Percentiles rank a stretch among this genome's conserved stretches.
These are phyloP conservation scores for Brettanomyces bruxellensis DNA, from an alignment of 805 yeast genomes.

Conservation along the genomic window DNA sequence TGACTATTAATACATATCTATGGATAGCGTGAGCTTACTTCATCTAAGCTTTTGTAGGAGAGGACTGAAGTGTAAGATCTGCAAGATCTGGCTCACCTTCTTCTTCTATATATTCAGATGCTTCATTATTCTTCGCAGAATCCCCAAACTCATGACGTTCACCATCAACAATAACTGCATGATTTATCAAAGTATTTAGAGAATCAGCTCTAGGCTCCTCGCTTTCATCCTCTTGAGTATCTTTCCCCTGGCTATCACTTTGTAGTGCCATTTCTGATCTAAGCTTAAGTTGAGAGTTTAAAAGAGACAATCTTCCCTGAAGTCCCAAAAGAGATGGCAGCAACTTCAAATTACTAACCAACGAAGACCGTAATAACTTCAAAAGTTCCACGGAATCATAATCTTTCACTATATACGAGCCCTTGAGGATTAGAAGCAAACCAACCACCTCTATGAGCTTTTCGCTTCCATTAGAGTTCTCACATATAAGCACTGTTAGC, in stretches of 20 bases:
- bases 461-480: conserved; percentile 12
- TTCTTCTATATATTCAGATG: too few relatives aligned
- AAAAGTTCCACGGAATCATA: conserved; percentile 45
- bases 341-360: conserved; percentile 45
- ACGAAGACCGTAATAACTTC: conserved; percentile 46
- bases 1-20: neutral
- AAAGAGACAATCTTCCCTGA: conserved; percentile 77
- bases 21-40: too few relatives aligned
- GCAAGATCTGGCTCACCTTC: neutral
- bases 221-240: conserved; percentile 25
- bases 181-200: conserved; percentile 4
- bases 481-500: conserved; percentile 38
- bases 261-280: conserved; percentile 40
- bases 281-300: conserved; percentile 65
- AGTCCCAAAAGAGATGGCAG: conserved; percentile 66
- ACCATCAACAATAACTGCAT: conserved; percentile 20
- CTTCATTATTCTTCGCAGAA: conserved; percentile 2
- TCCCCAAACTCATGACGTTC: conserved; percentile 16
- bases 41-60: neutral
- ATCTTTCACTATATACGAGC: conserved; percentile 49
- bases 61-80: neutral
- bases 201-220: conserved; percentile 19
- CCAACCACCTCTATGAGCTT: conserved; percentile 54
- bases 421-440: conserved; percentile 66
- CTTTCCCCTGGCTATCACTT: conserved; percentile 20